Conservation (phyloP, 2,329 filamentous ascomycete species). For the Microdochium paspali region DNA sequence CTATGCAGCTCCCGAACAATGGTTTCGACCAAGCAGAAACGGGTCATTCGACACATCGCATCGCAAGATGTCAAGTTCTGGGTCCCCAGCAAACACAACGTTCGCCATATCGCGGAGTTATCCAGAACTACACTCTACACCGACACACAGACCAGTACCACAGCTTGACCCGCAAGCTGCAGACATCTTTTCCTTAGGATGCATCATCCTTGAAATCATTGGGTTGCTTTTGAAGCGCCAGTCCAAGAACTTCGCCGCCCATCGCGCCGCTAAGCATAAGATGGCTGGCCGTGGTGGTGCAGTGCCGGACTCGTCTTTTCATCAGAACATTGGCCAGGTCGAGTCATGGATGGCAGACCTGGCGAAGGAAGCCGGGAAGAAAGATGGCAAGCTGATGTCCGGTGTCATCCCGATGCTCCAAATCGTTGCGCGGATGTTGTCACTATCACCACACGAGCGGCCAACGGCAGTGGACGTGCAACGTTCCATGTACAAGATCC, state of each 20-base stretch:
- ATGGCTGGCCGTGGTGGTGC: constrained; percentile 47
- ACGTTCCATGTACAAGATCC: constrained; percentile 39
- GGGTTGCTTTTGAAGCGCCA: constrained; percentile 61
- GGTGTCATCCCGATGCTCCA: constrained; percentile 43
- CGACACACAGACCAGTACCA: constrained; percentile 2
- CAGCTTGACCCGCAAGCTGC: constrained; percentile 43
- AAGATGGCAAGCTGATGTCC: constrained; percentile 36
- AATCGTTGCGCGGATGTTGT: constrained; percentile 45
- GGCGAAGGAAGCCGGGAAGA: constrained; percentile 47
- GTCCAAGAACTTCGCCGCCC: constrained; percentile 53
- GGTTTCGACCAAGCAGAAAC: constrained; percentile 32
- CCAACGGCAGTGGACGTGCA: constrained; percentile 43
- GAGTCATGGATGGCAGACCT: constrained; percentile 57
- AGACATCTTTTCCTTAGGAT: constrained; percentile 66
- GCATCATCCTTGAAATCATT: constrained; percentile 63
- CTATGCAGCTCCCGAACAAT: constrained; percentile 63
- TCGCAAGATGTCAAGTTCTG: constrained; percentile 17
- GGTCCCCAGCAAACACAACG: constrained; percentile 24
- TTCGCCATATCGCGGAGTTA: constrained; percentile 26
- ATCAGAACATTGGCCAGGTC: constrained; percentile 60
- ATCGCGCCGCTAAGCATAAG: constrained; percentile 58
- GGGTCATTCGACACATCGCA: constrained; percentile 13
- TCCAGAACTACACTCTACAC: not conserved
- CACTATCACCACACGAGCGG: constrained; percentile 39
- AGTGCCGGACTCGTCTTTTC: constrained; percentile 61